Conservation (phyloP, 306 rosid species). For the Astragalus glycyphyllos region DNA sequence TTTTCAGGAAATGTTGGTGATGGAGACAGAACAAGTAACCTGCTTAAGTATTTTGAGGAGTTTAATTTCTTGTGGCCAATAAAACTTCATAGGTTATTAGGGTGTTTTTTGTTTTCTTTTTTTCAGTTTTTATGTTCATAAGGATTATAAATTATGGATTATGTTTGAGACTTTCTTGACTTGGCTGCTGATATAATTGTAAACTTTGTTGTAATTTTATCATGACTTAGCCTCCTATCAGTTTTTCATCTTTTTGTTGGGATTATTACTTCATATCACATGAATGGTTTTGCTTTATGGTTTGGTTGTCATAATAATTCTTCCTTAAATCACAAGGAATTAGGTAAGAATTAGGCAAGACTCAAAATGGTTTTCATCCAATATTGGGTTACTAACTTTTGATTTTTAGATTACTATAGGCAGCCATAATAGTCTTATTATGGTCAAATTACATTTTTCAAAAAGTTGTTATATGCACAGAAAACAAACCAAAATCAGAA, state of each 20-base stretch:
- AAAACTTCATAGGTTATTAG: slow-evolving; percentile 54
- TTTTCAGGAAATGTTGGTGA: slow-evolving; percentile 65
- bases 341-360: neutral
- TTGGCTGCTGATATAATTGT: slow-evolving; percentile 54
- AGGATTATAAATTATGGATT: slow-evolving; percentile 47
- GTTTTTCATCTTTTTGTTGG: slow-evolving; percentile 32
- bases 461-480: too few relatives aligned
- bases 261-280: neutral
- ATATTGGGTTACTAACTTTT: neutral
- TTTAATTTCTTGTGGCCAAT: slow-evolving; percentile 57
- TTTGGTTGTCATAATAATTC: neutral
- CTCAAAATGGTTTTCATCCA: neutral
- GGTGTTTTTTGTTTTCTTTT: slow-evolving; percentile 44
- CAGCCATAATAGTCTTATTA: too few relatives aligned
- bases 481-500: too few relatives aligned
- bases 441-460: too few relatives aligned
- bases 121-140: slow-evolving; percentile 58
- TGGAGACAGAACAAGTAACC: slow-evolving; percentile 46
- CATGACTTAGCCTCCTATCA: slow-evolving; percentile 18
- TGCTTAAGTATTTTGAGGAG: slow-evolving; percentile 50
- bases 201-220: slow-evolving; percentile 38
- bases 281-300: slow-evolving; percentile 6
- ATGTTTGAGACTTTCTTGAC: slow-evolving; percentile 48
- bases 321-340: neutral
- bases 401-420: neutral